These are phyloP conservation scores for Tricholoma sp. DNA, from an alignment of 768 basidiomycete genomes.

Conservation along the genomic window DNA sequence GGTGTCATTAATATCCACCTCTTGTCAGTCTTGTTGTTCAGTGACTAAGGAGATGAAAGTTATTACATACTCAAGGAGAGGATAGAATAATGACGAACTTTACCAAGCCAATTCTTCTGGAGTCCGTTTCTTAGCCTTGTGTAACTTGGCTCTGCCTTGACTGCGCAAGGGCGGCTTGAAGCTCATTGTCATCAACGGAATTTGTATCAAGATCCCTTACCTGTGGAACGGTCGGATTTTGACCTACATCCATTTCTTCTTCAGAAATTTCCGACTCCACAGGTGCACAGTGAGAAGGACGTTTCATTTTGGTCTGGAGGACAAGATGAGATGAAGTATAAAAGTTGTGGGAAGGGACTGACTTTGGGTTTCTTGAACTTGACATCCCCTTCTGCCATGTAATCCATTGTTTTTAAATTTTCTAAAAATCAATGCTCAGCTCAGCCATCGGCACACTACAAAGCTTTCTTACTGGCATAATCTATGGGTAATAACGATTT, in stretches of 20 bases:
- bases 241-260: slow-evolving; percentile 78
- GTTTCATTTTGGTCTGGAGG: slow-evolving; percentile 87
- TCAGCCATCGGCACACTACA: background rate
- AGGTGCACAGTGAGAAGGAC: slow-evolving; percentile 60
- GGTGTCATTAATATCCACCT: slow-evolving; percentile 32
- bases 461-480: slow-evolving; percentile 69
- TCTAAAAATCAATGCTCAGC: slow-evolving; percentile 42
- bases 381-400: slow-evolving; percentile 83
- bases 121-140: slow-evolving; percentile 67
- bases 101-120: slow-evolving; percentile 79
- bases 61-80: background rate
- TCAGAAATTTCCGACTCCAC: slow-evolving; percentile 43
- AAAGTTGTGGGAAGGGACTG: slow-evolving; percentile 6
- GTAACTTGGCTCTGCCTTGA: slow-evolving; percentile 78
- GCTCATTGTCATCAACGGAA: slow-evolving; percentile 97
- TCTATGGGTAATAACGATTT: slow-evolving; percentile 81
- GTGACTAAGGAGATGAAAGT: slow-evolving; percentile 44
- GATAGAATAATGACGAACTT: slow-evolving; percentile 42
- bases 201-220: slow-evolving; percentile 76
- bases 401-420: slow-evolving; percentile 83
- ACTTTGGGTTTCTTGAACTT: slow-evolving; percentile 97
- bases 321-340: slow-evolving; percentile 4
- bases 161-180: slow-evolving; percentile 87
- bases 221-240: slow-evolving; percentile 59
- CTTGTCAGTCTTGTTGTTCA: slow-evolving; percentile 52